Conservation (phyloP, 2,329 filamentous ascomycete species). For the Tolypocladium guangdongense region DNA sequence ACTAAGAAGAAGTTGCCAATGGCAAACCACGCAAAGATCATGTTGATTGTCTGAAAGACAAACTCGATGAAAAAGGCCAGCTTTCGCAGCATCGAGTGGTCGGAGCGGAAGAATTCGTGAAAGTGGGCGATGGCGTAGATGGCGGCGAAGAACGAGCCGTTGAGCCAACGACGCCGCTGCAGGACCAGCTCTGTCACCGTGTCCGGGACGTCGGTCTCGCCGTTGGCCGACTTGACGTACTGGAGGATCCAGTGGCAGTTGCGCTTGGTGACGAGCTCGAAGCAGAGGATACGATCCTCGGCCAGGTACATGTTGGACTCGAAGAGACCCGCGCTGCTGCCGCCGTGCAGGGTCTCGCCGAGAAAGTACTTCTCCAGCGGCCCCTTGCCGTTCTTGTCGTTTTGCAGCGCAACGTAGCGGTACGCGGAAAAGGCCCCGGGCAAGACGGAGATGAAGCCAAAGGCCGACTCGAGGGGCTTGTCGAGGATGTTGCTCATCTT, state of each 20-base stretch:
- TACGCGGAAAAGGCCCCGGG: slow-evolving; percentile 98
- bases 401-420: slow-evolving; percentile 85
- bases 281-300: slow-evolving; percentile 97
- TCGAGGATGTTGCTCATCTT: slow-evolving; percentile 99
- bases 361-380: slow-evolving; percentile 95
- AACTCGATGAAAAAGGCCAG: slow-evolving; percentile 88
- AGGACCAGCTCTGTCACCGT: slow-evolving; percentile 90
- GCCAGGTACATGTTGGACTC: slow-evolving; percentile 99
- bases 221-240: slow-evolving; percentile 94
- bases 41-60: slow-evolving; percentile 86
- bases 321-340: slow-evolving; percentile 87
- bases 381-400: slow-evolving; percentile 89
- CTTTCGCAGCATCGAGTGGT: slow-evolving; percentile 80
- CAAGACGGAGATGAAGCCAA: slow-evolving; percentile 94
- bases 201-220: slow-evolving; percentile 94
- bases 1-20: slow-evolving; percentile 99
- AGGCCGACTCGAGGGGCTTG: slow-evolving; percentile 92
- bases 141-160: slow-evolving; percentile 96
- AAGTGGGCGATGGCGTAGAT: slow-evolving; percentile 93
- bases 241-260: slow-evolving; percentile 97
- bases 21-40: slow-evolving; percentile 98
- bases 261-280: slow-evolving; percentile 93
- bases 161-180: slow-evolving; percentile 92
- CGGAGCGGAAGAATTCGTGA: slow-evolving; percentile 89
- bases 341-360: slow-evolving; percentile 90